Evolutionary conservation across 371 early-diverging fungal species (phyloP).

Genomic region (Dinochytrium kinnereticum): DNA sequence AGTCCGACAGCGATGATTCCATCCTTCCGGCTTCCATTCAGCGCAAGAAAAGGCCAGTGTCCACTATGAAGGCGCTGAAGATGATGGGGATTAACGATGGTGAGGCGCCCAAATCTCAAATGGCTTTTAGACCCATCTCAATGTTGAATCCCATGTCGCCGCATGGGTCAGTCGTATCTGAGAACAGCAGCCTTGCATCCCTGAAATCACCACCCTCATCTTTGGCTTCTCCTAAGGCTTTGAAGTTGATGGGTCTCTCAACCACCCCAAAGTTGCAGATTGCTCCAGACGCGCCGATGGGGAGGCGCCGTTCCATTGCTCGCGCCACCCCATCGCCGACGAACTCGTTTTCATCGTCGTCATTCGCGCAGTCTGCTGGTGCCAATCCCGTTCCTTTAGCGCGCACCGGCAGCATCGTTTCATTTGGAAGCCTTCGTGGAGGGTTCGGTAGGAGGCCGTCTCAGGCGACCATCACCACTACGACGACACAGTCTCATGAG

Average conservation of each 20-base stretch:
- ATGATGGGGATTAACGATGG: not conserved
- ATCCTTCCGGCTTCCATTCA: slow-evolving; percentile 1
- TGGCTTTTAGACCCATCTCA: not conserved
- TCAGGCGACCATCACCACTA: not conserved
- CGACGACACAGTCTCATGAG: not conserved
- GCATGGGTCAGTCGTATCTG: too few relatives aligned
- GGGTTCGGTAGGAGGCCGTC: not conserved
- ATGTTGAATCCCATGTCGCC: slow-evolving; percentile 9
- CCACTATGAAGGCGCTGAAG: slow-evolving; percentile 1
- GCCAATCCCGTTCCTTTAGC: not conserved
- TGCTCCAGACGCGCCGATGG: not conserved
- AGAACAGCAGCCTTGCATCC: too few relatives aligned
- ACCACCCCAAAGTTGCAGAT: not conserved
- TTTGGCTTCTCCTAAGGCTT: not conserved
- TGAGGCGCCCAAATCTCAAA: not conserved
- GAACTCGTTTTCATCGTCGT: not conserved
- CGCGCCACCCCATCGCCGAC: slow-evolving; percentile 2
- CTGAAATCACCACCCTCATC: not conserved
- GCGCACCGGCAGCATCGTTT: not conserved
- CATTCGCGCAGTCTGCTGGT: not conserved
- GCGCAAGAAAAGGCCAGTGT: not conserved
- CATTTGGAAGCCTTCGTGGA: slow-evolving; percentile 8
- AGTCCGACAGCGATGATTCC: slow-evolving; percentile 15
- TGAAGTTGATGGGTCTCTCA: not conserved
- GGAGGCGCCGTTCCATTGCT: not conserved